phyloP scores from a whole-genome alignment of 1,284 basidiomycete genomes.

The Ganoderma meredithae region DNA sequence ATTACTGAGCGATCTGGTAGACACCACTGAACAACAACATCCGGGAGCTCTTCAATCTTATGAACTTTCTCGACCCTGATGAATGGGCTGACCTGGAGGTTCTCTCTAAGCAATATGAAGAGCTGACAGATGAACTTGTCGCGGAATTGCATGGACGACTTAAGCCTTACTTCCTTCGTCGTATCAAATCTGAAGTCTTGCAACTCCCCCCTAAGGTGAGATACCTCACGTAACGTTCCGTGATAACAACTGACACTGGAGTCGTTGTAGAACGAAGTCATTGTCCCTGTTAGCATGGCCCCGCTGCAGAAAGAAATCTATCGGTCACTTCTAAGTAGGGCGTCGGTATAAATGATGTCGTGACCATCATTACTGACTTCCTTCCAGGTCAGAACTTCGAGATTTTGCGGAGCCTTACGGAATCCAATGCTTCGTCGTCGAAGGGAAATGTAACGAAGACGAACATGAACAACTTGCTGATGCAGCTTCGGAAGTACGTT shows the following conservation, averaged over 20 bases:
- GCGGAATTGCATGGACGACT: constrained; percentile 81
- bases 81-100: constrained; percentile 79
- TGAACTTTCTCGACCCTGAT: constrained; percentile 88
- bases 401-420: constrained; percentile 65
- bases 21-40: constrained; percentile 98
- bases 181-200: constrained; percentile 92
- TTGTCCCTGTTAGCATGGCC: constrained; percentile 92
- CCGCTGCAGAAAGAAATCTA: constrained; percentile 92
- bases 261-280: constrained; percentile 76
- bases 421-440: constrained; percentile 40
- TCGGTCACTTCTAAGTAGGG: constrained; percentile 79
- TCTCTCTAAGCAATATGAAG: constrained; percentile 76
- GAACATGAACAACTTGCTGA: constrained; percentile 82
- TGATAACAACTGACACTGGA: neutral
- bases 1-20: constrained; percentile 44
- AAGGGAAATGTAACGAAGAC: constrained; percentile 48
- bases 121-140: constrained; percentile 80
- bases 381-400: constrained; percentile 71
- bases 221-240: constrained; percentile 1
- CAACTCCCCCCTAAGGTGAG: constrained; percentile 89
- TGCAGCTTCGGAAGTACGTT: constrained; percentile 84
- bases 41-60: constrained; percentile 92
- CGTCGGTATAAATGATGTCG: too few relatives aligned
- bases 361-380: neutral
- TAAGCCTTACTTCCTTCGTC: constrained; percentile 91